These are phyloP conservation scores for Osmanthus fragrans DNA, from an alignment of 257 asterid species.

Conservation along the genomic window DNA sequence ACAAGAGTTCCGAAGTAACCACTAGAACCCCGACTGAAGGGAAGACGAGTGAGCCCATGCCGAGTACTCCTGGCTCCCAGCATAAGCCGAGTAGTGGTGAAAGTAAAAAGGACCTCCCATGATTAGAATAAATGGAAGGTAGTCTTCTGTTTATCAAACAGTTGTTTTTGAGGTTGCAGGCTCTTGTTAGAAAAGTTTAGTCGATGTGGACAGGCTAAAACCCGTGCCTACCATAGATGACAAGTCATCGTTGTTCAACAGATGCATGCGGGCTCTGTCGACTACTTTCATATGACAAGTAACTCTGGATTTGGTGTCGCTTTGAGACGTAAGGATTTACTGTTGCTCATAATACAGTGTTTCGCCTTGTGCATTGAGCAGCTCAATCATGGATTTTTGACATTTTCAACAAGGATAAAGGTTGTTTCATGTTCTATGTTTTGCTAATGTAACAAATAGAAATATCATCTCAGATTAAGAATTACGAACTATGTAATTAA, in stretches of 20 bases:
- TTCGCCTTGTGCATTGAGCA: no score
- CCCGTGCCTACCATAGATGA: background rate
- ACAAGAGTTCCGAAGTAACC: slow-evolving; percentile 25
- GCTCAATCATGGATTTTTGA: no score
- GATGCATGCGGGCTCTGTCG: background rate
- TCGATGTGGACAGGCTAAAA: background rate
- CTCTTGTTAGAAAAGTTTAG: no score
- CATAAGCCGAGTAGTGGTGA: slow-evolving; percentile 19
- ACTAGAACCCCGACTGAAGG: slow-evolving; percentile 24
- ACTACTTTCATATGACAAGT: background rate
- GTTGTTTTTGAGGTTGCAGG: background rate
- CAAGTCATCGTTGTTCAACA: background rate
- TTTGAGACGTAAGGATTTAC: no score
- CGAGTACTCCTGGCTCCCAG: slow-evolving; percentile 24
- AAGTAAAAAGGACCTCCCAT: slow-evolving; percentile 16
- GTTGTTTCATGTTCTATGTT: no score
- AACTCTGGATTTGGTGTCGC: background rate
- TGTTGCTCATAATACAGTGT: no score
- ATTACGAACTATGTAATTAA: no score
- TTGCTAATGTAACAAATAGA: no score
- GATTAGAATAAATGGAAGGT: slow-evolving; percentile 19
- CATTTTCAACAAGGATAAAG: no score
- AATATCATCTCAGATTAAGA: no score
- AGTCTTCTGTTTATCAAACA: background rate
- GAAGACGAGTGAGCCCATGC: slow-evolving; percentile 20